Conservation (phyloP, 345 rosid species). For the Mercurialis annua region DNA sequence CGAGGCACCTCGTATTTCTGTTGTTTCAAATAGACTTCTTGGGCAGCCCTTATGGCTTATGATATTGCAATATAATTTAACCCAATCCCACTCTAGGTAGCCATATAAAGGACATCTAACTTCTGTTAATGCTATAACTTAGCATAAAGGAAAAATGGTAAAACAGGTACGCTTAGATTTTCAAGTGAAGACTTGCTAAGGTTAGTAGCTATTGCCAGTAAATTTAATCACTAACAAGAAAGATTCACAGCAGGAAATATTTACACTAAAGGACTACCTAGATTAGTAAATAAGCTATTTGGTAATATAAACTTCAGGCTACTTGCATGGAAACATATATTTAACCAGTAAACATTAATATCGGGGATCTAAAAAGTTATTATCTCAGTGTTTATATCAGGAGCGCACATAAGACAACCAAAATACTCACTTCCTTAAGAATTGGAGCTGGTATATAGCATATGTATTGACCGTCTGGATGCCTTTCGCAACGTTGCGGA, state of each 20-base stretch:
- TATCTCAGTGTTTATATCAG: conserved; percentile 2
- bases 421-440: conserved; percentile 75
- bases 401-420: conserved; percentile 1
- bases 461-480: conserved; percentile 87
- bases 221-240: neutral
- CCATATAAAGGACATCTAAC: neutral
- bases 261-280: neutral
- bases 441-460: conserved; percentile 89
- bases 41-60: neutral
- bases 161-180: neutral
- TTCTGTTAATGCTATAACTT: neutral
- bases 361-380: neutral
- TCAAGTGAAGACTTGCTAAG: neutral
- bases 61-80: neutral
- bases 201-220: neutral
- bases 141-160: neutral
- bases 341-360: neutral
- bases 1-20: neutral
- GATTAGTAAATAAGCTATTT: neutral
- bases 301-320: neutral
- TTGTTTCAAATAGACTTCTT: neutral
- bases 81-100: neutral
- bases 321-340: conserved; percentile 2
- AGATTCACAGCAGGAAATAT: neutral
- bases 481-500: conserved; percentile 73